Conservation (phyloP, 1,139 yeast genomes). For the Dujonia santamariae region DNA sequence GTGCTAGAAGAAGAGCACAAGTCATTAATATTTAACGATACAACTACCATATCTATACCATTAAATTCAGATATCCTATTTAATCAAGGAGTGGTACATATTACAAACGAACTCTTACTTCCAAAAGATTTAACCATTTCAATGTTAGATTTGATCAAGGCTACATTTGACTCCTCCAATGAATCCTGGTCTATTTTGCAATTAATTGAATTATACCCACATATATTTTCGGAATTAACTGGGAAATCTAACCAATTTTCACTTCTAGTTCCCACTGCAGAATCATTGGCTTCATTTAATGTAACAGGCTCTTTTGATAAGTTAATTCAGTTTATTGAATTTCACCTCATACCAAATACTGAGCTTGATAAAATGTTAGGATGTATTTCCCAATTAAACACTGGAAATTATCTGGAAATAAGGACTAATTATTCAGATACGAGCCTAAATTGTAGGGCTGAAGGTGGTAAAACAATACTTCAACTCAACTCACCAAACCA, state of each 20-base stretch:
- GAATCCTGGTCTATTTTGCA: slow-evolving; percentile 36
- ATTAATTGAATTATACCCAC: slow-evolving; percentile 40
- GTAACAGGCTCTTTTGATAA: slow-evolving; percentile 42
- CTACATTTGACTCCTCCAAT: slow-evolving; percentile 42
- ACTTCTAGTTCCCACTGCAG: slow-evolving; percentile 68
- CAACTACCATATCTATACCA: slow-evolving; percentile 24
- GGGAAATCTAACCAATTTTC: slow-evolving; percentile 45
- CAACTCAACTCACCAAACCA: slow-evolving; percentile 31
- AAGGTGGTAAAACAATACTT: slow-evolving; percentile 37
- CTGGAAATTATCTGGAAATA: slow-evolving; percentile 11
- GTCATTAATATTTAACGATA: slow-evolving; percentile 25
- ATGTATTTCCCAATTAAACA: slow-evolving; percentile 19
- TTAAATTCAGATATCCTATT: slow-evolving; percentile 68
- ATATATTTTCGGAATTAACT: slow-evolving; percentile 18
- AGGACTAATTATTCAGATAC: slow-evolving; percentile 37
- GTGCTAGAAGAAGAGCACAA: slow-evolving; percentile 24
- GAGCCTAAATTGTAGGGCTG: slow-evolving; percentile 41
- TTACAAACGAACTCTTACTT: slow-evolving; percentile 53
- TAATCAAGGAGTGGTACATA: slow-evolving; percentile 83
- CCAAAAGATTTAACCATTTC: slow-evolving; percentile 58
- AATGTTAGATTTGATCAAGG: slow-evolving; percentile 51
- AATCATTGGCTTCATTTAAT: slow-evolving; percentile 53
- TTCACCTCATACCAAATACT: slow-evolving; percentile 67
- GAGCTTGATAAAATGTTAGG: slow-evolving; percentile 33
- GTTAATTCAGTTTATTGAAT: slow-evolving; percentile 53